Evolutionary conservation across 305 asterid genomes (phyloP).

Genomic region (Fraxinus baroniana): DNA sequence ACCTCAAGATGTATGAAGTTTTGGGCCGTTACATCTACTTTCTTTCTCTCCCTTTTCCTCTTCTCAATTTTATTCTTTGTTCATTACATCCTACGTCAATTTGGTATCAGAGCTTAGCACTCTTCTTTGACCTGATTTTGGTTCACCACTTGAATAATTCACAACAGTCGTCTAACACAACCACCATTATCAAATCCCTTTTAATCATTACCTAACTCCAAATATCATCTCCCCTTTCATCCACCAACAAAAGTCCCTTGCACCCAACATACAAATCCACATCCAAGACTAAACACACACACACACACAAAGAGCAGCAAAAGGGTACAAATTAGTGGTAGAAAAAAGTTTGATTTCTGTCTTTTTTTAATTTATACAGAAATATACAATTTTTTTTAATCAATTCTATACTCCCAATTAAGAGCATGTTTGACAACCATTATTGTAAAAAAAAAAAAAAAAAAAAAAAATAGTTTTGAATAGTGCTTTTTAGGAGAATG

Average conservation of each 20-base stretch:
- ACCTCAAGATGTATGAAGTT: no score
- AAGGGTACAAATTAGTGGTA: background rate
- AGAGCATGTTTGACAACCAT: no score
- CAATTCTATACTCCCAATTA: background rate
- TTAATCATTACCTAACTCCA: background rate
- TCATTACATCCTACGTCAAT: background rate
- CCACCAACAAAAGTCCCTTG: background rate
- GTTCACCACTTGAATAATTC: background rate
- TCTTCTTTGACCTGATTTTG: background rate
- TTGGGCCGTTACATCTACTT: no score
- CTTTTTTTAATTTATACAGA: no score
- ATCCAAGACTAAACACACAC: background rate
- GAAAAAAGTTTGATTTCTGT: background rate
- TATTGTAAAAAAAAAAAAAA: no score
- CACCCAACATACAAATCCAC: background rate
- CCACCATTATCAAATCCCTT: background rate
- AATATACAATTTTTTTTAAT: no score
- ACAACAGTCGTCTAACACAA: background rate
- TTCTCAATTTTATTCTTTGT: background rate
- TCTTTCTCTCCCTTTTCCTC: no score
- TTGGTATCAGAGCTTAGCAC: background rate
- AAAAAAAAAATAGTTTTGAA: no score
- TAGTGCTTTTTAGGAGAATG: no score
- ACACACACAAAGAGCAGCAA: background rate
- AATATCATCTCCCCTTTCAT: background rate